These are phyloP conservation scores for Globisporangium cederbergense DNA, from an alignment of 352 stramenopile genomes.

Conservation along the genomic window DNA sequence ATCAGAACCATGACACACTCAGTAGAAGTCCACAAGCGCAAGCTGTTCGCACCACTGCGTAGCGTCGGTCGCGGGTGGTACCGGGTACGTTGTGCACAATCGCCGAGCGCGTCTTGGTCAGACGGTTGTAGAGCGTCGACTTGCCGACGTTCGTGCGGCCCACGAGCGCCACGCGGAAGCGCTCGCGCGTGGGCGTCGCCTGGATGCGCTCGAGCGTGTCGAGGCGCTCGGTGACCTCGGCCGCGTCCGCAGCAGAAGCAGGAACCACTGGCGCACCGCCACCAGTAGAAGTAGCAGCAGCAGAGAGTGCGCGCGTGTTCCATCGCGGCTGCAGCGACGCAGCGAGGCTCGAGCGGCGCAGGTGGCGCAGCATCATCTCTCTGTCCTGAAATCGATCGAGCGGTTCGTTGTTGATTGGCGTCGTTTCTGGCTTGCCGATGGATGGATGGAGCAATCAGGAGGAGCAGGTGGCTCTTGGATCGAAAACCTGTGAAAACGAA, in stretches of 20 bases:
- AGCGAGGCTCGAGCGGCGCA: conserved; percentile 27
- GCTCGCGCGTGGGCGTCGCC: conserved; percentile 33
- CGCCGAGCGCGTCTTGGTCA: conserved; percentile 69
- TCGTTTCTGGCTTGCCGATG: conserved; percentile 3
- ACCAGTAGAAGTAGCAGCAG: conserved; percentile 10
- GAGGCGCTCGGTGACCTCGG: conserved; percentile 27
- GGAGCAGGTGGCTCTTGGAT: too few relatives aligned
- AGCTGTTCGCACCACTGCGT: conserved; percentile 34
- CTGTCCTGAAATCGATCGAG: neutral
- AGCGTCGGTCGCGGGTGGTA: conserved; percentile 76
- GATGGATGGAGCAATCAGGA: conserved; percentile 4
- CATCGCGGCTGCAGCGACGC: conserved; percentile 15
- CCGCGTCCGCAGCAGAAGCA: conserved; percentile 2
- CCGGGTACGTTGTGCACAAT: conserved; percentile 85
- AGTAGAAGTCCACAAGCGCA: neutral
- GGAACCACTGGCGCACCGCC: neutral
- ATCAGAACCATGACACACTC: neutral
- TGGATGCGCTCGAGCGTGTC: conserved; percentile 36
- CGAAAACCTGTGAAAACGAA: too few relatives aligned
- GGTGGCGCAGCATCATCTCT: conserved; percentile 34
- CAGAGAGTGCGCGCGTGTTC: conserved; percentile 13
- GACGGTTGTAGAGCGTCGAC: conserved; percentile 82
- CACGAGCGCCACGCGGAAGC: conserved; percentile 76
- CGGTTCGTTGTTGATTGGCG: neutral
- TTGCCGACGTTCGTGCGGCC: conserved; percentile 84